These are phyloP conservation scores for Sporopachydermia quercuum DNA, from an alignment of 805 yeast species.

Conservation along the genomic window DNA sequence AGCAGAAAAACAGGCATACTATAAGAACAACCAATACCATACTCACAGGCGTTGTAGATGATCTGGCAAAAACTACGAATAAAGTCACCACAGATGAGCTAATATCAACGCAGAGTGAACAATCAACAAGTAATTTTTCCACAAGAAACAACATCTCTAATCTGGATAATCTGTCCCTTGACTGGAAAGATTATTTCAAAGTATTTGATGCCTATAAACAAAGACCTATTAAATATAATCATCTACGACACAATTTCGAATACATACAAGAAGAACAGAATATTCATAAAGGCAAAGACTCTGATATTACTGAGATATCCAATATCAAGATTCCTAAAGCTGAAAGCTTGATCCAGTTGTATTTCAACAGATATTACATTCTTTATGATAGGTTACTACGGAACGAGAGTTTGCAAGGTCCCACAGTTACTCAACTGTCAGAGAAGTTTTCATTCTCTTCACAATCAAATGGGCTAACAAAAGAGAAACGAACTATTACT, in stretches of 20 bases:
- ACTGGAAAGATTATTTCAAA: conserved; percentile 64
- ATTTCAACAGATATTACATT: conserved; percentile 40
- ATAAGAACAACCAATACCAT: conserved; percentile 5
- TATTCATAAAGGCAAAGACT: background rate
- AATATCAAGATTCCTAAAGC: background rate
- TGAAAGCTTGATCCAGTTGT: conserved; percentile 11
- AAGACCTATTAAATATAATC: conserved; percentile 50
- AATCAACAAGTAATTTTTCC: too few species aligned
- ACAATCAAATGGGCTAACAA: conserved; percentile 6
- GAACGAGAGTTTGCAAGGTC: conserved; percentile 56
- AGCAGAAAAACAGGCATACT: conserved; percentile 9
- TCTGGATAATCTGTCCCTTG: too few species aligned
- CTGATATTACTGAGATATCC: conserved; percentile 10
- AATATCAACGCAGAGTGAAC: conserved; percentile 8
- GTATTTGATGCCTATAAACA: conserved; percentile 45
- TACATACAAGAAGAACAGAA: background rate
- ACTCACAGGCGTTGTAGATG: conserved; percentile 9
- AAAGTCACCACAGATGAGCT: conserved; percentile 9
- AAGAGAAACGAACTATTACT: conserved; percentile 29
- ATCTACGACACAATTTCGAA: conserved; percentile 44
- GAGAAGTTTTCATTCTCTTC: conserved; percentile 26
- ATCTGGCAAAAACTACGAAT: conserved; percentile 6
- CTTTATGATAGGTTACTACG: conserved; percentile 59
- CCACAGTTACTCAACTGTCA: conserved; percentile 22
- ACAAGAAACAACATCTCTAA: too few species aligned